Evolutionary conservation across 2,329 filamentous ascomycete species (phyloP).

Genomic region (Ascochyta clinopodiicola): DNA sequence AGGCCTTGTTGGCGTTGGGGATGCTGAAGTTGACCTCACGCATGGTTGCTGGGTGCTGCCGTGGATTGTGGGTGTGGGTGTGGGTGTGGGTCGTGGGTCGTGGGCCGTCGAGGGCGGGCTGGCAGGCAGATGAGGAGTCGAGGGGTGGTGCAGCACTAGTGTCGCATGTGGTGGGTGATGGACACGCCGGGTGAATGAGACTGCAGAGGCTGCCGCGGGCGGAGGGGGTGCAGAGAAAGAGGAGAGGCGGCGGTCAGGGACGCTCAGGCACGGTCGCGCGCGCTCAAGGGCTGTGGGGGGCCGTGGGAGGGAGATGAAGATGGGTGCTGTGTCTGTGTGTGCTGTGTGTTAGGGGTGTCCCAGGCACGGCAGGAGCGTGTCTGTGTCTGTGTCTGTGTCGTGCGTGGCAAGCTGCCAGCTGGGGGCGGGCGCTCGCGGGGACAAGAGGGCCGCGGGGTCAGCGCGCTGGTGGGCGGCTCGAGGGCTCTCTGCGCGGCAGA

Average conservation of each 20-base stretch:
- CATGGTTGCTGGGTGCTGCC: constrained; percentile 66
- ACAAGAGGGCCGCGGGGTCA: constrained; percentile 21
- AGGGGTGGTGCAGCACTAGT: constrained; percentile 41
- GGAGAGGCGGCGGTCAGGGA: no score
- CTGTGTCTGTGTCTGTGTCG: no score
- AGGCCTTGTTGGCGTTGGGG: constrained; percentile 99
- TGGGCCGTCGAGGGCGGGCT: constrained; percentile 11
- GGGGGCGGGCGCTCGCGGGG: constrained; percentile 1
- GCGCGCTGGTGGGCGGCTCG: constrained; percentile 23
- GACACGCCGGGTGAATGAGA: constrained; percentile 14
- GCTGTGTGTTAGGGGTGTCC: constrained; percentile 41
- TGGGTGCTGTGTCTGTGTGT: constrained; percentile 34
- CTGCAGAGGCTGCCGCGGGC: constrained; percentile 1
- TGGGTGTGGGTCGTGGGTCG: constrained; percentile 34
- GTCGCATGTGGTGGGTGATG: constrained; percentile 40
- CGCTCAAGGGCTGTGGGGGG: constrained; percentile 14
- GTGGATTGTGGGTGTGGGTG: constrained; percentile 14
- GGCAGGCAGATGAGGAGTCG: constrained; percentile 20
- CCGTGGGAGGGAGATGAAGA: constrained; percentile 33
- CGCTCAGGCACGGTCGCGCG: no score
- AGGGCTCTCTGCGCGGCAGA: constrained; percentile 7
- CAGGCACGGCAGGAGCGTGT: constrained; percentile 30
- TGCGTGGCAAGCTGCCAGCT: constrained; percentile 11
- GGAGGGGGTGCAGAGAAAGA: neutral
- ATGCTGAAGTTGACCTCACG: constrained; percentile 99